Evolutionary conservation across 2,329 filamentous ascomycete genomes (phyloP), one percentile per base, ranked within the genome.

Genomic region (Albophoma yamanashiensis): DNA sequence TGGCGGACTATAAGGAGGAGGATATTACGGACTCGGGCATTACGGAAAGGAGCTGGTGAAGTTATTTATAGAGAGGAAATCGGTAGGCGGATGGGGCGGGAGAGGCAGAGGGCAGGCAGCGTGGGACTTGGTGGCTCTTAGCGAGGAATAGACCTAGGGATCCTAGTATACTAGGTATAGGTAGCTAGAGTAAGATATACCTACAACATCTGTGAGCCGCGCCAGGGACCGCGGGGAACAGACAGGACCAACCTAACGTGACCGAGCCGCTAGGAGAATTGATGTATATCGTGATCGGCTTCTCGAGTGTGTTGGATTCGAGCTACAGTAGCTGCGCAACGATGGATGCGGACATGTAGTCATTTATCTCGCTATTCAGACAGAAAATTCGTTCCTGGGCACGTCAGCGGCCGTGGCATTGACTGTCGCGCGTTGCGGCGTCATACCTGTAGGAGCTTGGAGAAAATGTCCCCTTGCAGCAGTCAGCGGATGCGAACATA

Each of bases 251-350:
- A 82, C 83, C 84, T 62, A 76, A 76, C 1, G 94, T 93, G 63
- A 99, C 92, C 47, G 89, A 93, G 60, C 94, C 94, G 57, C 94
- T 95, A 0, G 93, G 93, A 0, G 91, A 96, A 78, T 99, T 96
- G 74, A 99, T 99, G 75, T 99, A 99, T 73, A 99, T 89, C 58
- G 90, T 94, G 65, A 99, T 97, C 17, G 92, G 89, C 73, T 96
- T 97, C 59, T 95, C 86, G 4, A 92, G 92, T 69, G 91, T 91
- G 71, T 99, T 94, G 68, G 93, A 94, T 80, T 99, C 94, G 74
- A 99, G 91, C 83, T 92, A 99, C 64, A 99, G 88, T 27, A 99
- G 86, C 73, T 99, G 95, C 1, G 94, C 91, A 36, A 97, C 93
- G 64, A 97, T 91, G 50, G 89, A 90, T n/a, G 94, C 92, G 45